Evolutionary conservation across 179 eudicot species (phyloP).

Genomic region (Beta lomatogona): DNA sequence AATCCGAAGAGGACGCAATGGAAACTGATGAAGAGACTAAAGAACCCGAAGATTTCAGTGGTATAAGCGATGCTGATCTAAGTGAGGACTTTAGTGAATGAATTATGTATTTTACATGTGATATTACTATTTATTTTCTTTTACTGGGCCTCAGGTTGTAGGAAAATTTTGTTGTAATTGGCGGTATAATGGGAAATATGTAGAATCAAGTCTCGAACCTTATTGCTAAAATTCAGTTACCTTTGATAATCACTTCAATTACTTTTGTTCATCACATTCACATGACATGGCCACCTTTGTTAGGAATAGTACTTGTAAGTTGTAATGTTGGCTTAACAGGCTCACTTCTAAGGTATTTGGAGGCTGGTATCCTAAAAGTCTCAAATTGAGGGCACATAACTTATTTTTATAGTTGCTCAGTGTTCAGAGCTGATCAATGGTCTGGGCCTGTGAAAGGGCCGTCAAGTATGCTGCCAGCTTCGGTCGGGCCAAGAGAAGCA

Average conservation of each 20-base stretch:
- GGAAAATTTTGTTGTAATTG: slow-evolving; percentile 10
- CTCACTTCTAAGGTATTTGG: too few species aligned
- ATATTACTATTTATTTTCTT: background rate
- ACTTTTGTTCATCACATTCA: background rate
- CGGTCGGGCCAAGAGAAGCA: too few species aligned
- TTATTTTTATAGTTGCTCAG: too few species aligned
- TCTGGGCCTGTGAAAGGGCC: too few species aligned
- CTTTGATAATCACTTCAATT: background rate
- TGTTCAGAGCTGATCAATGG: too few species aligned
- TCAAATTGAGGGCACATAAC: too few species aligned
- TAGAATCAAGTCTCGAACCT: background rate
- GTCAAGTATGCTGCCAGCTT: too few species aligned
- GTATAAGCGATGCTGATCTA: slow-evolving; percentile 53
- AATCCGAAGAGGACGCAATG: slow-evolving; percentile 64
- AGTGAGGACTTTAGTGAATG: slow-evolving; percentile 43
- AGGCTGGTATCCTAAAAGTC: too few species aligned
- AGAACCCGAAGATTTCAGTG: slow-evolving; percentile 47
- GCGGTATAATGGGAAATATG: background rate
- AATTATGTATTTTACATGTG: background rate
- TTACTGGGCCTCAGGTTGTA: background rate
- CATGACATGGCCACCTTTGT: too few species aligned
- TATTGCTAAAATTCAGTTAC: background rate
- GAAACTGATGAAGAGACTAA: slow-evolving; percentile 60
- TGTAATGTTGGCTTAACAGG: too few species aligned
- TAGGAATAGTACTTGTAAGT: too few species aligned